These are phyloP conservation scores for Lepiota venenata DNA, from an alignment of 768 basidiomycete species.

Conservation along the genomic window DNA sequence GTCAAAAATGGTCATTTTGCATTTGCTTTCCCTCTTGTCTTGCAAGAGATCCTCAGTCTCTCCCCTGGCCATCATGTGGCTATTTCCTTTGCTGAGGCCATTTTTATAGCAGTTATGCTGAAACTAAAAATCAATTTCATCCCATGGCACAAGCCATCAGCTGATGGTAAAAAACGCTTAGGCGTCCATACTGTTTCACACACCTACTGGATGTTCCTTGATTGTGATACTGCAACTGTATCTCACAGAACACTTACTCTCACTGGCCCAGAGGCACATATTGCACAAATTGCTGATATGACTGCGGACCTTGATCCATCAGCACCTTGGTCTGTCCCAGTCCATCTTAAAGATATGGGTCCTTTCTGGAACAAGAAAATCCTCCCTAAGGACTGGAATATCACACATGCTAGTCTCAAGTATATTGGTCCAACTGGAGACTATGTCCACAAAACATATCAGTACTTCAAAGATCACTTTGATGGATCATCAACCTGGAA, in stretches of 20 bases:
- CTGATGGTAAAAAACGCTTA: neutral
- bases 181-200: neutral
- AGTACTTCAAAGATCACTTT: neutral
- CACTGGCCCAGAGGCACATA: neutral
- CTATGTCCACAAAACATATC: neutral
- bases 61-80: too few species aligned
- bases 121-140: neutral
- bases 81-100: neutral
- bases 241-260: neutral
- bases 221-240: neutral
- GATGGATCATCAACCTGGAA: neutral
- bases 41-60: neutral
- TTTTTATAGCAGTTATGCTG: neutral
- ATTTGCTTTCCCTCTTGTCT: neutral
- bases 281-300: neutral
- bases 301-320: neutral
- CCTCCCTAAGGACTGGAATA: neutral
- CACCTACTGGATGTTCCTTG: neutral
- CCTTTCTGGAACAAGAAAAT: neutral
- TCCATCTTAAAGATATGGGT: neutral
- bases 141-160: neutral
- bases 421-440: neutral
- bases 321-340: neutral
- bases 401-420: neutral
- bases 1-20: neutral